These are phyloP conservation scores for Alternaria rosae DNA, from an alignment of 2,329 filamentous ascomycete species.

Conservation along the genomic window DNA sequence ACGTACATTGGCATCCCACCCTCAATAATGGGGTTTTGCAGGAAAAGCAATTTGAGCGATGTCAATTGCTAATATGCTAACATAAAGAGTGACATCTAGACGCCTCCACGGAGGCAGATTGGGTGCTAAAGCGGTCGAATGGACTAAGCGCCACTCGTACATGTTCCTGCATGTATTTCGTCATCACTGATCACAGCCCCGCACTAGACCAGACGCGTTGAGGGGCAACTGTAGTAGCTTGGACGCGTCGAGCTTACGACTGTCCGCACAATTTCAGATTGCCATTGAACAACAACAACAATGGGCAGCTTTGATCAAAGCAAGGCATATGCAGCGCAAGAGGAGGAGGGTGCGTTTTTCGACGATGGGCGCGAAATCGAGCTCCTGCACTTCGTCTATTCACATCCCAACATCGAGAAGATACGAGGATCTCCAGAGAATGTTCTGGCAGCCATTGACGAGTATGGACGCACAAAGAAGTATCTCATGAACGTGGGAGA, in stretches of 20 bases:
- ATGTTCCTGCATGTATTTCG: conserved; percentile 28
- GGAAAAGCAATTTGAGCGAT: not conserved
- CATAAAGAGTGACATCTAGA: conserved; percentile 33
- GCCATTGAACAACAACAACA: conserved; percentile 22
- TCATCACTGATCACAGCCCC: conserved; percentile 33
- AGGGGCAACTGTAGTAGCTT: conserved; percentile 23
- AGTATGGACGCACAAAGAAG: conserved; percentile 69
- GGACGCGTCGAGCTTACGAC: conserved; percentile 30
- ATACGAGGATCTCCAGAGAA: conserved; percentile 69
- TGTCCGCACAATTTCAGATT: conserved; percentile 16
- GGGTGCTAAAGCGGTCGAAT: conserved; percentile 7
- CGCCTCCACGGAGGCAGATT: conserved; percentile 9
- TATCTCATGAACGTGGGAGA: conserved; percentile 84
- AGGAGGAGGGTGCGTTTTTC: conserved; percentile 53
- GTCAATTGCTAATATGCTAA: conserved; percentile 21
- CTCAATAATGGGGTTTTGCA: conserved; percentile 6
- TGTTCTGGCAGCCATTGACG: conserved; percentile 74
- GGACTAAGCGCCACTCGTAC: conserved; percentile 7
- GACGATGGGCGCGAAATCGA: conserved; percentile 79
- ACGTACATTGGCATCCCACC: conserved; percentile 30
- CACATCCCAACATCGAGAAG: conserved; percentile 66
- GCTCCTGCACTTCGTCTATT: conserved; percentile 73
- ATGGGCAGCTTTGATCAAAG: conserved; percentile 49
- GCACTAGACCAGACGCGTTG: conserved; percentile 38
- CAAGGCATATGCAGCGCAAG: conserved; percentile 59